These are phyloP conservation scores for Heliamphora pulchella DNA, from an alignment of 179 eudicot species.

Conservation along the genomic window DNA sequence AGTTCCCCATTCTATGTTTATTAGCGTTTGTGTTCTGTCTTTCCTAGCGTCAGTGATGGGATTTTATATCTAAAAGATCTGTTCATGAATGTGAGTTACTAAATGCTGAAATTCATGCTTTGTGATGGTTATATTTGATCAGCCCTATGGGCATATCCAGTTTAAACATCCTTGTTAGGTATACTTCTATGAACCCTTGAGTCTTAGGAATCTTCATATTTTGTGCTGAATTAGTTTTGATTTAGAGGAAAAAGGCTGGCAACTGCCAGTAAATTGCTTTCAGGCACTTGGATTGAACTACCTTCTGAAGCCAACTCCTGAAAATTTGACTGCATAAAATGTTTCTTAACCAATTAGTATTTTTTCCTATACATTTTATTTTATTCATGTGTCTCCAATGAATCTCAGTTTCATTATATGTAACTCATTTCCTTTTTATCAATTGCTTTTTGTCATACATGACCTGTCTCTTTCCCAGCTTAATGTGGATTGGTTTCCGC, in stretches of 20 bases:
- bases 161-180: no score
- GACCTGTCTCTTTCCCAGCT: constrained; percentile 41
- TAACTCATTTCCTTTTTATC: not conserved
- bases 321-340: not conserved
- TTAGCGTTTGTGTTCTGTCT: no score
- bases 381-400: not conserved
- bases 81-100: no score
- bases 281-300: not conserved
- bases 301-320: not conserved
- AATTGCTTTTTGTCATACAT: not conserved
- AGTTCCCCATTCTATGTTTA: no score
- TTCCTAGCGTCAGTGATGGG: no score
- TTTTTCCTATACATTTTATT: not conserved
- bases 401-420: not conserved
- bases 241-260: not conserved
- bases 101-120: no score
- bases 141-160: no score
- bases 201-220: no score
- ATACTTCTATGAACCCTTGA: no score
- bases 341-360: not conserved
- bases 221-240: not conserved
- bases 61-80: no score
- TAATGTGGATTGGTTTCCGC: constrained; percentile 55
- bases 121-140: no score
- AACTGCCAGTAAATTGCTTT: not conserved